These are phyloP conservation scores for Pisolithus orientalis DNA, from an alignment of 768 basidiomycete genomes.

Conservation along the genomic window DNA sequence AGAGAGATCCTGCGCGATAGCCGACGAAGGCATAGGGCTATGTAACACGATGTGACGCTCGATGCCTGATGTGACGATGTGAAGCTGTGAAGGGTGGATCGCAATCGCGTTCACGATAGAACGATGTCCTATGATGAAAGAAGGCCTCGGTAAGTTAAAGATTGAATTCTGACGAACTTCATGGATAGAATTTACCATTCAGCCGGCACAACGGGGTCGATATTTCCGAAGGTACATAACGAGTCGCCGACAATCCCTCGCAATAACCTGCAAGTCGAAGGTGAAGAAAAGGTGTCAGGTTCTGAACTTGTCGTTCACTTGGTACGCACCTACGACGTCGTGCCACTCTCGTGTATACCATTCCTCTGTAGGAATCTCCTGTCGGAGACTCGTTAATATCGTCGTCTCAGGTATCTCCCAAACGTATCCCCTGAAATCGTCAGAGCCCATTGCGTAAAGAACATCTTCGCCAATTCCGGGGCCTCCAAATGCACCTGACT, in stretches of 20 bases:
- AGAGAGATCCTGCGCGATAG: slow-evolving; percentile 38
- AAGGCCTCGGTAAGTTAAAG: background rate
- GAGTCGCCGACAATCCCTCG: slow-evolving; percentile 30
- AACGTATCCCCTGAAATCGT: slow-evolving; percentile 74
- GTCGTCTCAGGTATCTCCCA: slow-evolving; percentile 63
- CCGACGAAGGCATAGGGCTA: slow-evolving; percentile 55
- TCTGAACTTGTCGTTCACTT: slow-evolving; percentile 8
- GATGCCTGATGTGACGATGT: slow-evolving; percentile 65
- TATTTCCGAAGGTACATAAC: slow-evolving; percentile 57
- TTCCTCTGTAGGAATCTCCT: slow-evolving; percentile 37
- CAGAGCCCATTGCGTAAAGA: slow-evolving; percentile 72
- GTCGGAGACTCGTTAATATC: slow-evolving; percentile 39
- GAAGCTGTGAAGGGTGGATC: slow-evolving; percentile 65
- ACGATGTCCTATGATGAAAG: slow-evolving; percentile 45
- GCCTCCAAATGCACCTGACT: slow-evolving; percentile 77
- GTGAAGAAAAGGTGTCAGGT: slow-evolving; percentile 4
- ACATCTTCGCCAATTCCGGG: slow-evolving; percentile 45
- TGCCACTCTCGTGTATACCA: slow-evolving; percentile 36
- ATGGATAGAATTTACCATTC: slow-evolving; percentile 35
- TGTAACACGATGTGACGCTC: slow-evolving; percentile 67
- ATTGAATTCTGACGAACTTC: background rate
- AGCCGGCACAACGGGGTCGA: slow-evolving; percentile 55
- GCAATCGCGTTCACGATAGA: slow-evolving; percentile 73
- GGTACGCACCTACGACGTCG: slow-evolving; percentile 33
- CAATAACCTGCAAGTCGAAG: slow-evolving; percentile 38